phyloP scores from a whole-genome alignment of 1,284 basidiomycete genomes.

The Waitea zeae region DNA sequence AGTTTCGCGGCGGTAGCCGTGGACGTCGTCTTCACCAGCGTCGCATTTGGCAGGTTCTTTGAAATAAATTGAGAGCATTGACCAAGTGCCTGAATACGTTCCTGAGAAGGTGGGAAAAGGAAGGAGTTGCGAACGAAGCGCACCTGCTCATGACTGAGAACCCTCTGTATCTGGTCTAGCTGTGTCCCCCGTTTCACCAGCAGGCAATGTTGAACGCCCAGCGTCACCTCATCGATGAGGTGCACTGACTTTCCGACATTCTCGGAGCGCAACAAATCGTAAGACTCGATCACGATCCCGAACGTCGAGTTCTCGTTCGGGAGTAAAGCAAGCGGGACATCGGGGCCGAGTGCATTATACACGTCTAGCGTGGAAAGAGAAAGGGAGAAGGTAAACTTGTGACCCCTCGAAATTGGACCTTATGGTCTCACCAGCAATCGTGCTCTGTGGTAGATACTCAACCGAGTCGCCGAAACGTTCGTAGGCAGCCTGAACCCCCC shows the following conservation, averaged over 20 bases:
- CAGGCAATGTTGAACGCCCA: conserved; percentile 53
- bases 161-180: conserved; percentile 27
- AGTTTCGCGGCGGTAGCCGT: conserved; percentile 51
- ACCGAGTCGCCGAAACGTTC: too few relatives aligned
- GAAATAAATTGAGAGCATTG: conserved; percentile 48
- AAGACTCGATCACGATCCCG: conserved; percentile 58
- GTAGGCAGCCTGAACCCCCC: too few relatives aligned
- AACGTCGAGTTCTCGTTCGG: conserved; percentile 66
- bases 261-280: conserved; percentile 34
- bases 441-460: conserved; percentile 29
- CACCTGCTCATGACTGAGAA: conserved; percentile 67
- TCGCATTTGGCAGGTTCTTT: conserved; percentile 30
- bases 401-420: neutral
- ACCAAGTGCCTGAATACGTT: conserved; percentile 47
- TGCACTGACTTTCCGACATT: conserved; percentile 23
- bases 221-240: conserved; percentile 36
- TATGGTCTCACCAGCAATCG: conserved; percentile 30
- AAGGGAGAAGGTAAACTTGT: conserved; percentile 3
- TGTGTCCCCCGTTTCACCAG: conserved; percentile 36
- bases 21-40: conserved; percentile 36
- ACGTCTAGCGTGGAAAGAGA: too few relatives aligned
- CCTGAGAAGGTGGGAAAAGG: too few relatives aligned
- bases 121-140: too few relatives aligned
- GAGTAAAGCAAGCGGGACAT: conserved; percentile 32
- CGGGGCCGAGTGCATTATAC: conserved; percentile 26